These are phyloP conservation scores for Ceratocystis papillata DNA, from an alignment of 2,329 filamentous ascomycete species.

Conservation along the genomic window DNA sequence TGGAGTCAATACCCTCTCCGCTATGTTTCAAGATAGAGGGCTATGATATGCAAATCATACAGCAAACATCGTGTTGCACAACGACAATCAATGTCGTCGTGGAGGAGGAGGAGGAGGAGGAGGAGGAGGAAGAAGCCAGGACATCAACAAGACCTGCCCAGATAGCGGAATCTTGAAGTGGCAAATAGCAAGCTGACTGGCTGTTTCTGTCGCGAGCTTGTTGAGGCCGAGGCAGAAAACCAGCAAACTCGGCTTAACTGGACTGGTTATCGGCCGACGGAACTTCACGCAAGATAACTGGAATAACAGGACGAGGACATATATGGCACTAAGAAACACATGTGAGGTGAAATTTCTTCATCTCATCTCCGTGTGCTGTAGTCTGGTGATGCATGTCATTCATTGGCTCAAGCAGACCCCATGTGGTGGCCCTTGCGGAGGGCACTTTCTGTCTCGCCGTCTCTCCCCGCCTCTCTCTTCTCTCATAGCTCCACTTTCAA, in stretches of 20 bases:
- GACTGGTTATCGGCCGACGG: constrained; percentile 3
- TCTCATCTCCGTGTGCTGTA: constrained; percentile 2
- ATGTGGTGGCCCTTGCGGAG: neutral
- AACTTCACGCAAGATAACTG: neutral
- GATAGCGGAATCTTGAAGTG: too few relatives aligned
- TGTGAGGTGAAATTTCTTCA: constrained; percentile 5
- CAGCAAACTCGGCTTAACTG: neutral
- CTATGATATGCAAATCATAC: neutral
- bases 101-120: too few relatives aligned
- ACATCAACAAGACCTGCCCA: neutral
- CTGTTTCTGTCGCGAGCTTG: neutral
- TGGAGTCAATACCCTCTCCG: neutral
- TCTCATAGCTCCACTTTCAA: neutral
- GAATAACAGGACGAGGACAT: neutral
- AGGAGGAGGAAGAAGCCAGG: neutral
- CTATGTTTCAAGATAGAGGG: neutral
- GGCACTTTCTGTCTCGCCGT: neutral
- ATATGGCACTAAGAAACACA: neutral
- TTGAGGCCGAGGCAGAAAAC: neutral
- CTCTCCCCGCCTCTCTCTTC: neutral
- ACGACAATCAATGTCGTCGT: neutral
- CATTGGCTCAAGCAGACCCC: neutral
- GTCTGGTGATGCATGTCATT: constrained; percentile 6
- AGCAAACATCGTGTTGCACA: neutral
- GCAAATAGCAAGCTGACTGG: too few relatives aligned